Evolutionary conservation across 2,329 filamentous ascomycete species (phyloP).

Genomic region (Arthroderma sp.): DNA sequence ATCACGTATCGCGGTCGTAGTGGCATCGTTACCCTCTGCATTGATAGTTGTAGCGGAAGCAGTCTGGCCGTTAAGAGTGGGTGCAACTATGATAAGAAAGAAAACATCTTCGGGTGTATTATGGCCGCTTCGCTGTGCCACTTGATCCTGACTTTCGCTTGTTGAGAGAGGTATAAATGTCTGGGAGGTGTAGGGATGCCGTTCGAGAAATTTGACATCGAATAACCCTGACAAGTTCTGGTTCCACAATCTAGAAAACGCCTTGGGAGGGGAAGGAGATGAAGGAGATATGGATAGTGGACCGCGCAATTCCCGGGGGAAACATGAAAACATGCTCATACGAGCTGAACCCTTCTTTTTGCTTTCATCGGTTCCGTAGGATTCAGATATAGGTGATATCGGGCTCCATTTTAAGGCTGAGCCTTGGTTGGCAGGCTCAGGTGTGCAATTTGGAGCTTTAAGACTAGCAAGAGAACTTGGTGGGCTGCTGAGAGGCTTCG

Average conservation of each 20-base stretch:
- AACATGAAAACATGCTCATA: constrained; percentile 85
- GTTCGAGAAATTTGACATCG: constrained; percentile 62
- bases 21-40: constrained; percentile 6
- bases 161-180: constrained; percentile 67
- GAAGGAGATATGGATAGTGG: constrained; percentile 9
- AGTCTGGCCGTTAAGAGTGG: constrained; percentile 46
- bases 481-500: constrained; percentile 39
- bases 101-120: constrained; percentile 21
- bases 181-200: constrained; percentile 89
- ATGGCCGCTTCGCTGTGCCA: constrained; percentile 6
- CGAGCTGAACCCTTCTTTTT: constrained; percentile 45
- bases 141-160: constrained; percentile 18
- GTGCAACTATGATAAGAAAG: constrained; percentile 84
- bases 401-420: constrained; percentile 76
- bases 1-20: constrained; percentile 31
- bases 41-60: constrained; percentile 23
- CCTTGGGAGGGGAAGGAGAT: neutral
- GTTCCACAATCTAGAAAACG: constrained; percentile 1
- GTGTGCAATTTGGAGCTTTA: constrained; percentile 30
- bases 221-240: constrained; percentile 37
- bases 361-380: constrained; percentile 45
- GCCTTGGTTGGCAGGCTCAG: constrained; percentile 68
- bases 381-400: constrained; percentile 60
- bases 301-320: constrained; percentile 47
- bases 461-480: constrained; percentile 37